These are phyloP conservation scores for Termitomyces sp. DNA, from an alignment of 768 basidiomycete genomes.

Conservation along the genomic window DNA sequence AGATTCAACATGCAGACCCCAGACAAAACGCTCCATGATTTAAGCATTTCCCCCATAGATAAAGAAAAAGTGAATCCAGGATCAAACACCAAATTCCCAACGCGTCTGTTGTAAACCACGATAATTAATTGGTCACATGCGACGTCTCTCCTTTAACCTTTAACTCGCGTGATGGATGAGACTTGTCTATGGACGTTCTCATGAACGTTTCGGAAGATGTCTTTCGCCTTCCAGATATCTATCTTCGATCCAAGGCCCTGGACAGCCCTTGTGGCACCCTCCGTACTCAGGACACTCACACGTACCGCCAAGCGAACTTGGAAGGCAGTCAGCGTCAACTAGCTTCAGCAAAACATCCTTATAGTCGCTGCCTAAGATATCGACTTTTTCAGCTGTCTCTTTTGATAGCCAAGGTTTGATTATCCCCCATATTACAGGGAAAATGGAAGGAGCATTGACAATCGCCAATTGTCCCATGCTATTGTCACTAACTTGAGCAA, in stretches of 20 bases:
- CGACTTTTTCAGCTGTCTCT: slow-evolving; percentile 64
- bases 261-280: slow-evolving; percentile 57
- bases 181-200: background rate
- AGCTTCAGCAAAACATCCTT: slow-evolving; percentile 47
- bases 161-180: background rate
- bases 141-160: background rate
- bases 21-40: no score
- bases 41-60: no score
- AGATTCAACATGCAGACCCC: no score
- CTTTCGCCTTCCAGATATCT: slow-evolving; percentile 30
- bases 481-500: background rate
- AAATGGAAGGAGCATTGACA: slow-evolving; percentile 67
- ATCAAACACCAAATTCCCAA: no score
- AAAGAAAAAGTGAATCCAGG: no score
- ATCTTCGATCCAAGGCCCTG: slow-evolving; percentile 65
- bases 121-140: background rate
- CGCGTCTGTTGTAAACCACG: no score
- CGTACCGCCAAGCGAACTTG: slow-evolving; percentile 53
- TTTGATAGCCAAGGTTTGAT: slow-evolving; percentile 71
- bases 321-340: slow-evolving; percentile 60
- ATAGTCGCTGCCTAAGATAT: slow-evolving; percentile 61
- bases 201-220: background rate
- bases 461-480: slow-evolving; percentile 73
- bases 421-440: slow-evolving; percentile 65
- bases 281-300: slow-evolving; percentile 53